Base-by-base conservation (phyloP, 352 stramenopile species). In the Globisporangium lucens region DNA sequence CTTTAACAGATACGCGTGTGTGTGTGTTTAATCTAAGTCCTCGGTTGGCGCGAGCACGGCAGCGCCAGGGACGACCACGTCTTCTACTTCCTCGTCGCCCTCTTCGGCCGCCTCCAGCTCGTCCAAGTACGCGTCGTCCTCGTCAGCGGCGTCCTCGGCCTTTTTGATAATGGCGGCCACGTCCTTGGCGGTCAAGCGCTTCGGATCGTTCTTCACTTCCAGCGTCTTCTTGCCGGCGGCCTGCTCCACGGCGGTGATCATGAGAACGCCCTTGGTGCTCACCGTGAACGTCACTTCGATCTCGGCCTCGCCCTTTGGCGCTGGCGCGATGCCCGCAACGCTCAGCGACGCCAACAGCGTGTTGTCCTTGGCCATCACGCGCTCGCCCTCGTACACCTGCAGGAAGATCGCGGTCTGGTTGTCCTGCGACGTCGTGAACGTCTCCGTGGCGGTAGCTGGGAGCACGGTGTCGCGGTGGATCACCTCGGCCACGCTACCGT, bases 281-380 rank as follows among this genome's bases (percentile, higher is more conserved):
- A 98, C 89, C 5, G 91, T 83, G 76, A 98, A 98, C 30, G 84
- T 97, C 53, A 98, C 90, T 61, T 98, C 90, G 64, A 98, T 91
- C 73, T 98, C 91, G 15, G 88, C 87, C 63, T 97, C 87, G 71
- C 95, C 95, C 78, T 96, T 95, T 29, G 92, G 88, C 70, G 91
- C 78, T 46, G 87, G 76, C 57, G 91, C 87, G 71, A 98, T 97
- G 68, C 90, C 94, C 36, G 77, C 70, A n/a, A 98, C 77, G 43
- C 83, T 88, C 71, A 98, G 89, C 75, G 95, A 90, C 58, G 91
- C 95, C 62, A 98, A 75, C 52, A 97, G 76, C 36, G 91, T 97
- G 79, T 99, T 99, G 73, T 98, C 94, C 71, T 98, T 97, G 57
- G 95, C 98, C 95, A 99, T 98, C 51, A 95, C 78, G 29, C 97